These are phyloP conservation scores for Jackrogersella multiformis DNA, from an alignment of 495 filamentous ascomycete genomes.

Conservation along the genomic window DNA sequence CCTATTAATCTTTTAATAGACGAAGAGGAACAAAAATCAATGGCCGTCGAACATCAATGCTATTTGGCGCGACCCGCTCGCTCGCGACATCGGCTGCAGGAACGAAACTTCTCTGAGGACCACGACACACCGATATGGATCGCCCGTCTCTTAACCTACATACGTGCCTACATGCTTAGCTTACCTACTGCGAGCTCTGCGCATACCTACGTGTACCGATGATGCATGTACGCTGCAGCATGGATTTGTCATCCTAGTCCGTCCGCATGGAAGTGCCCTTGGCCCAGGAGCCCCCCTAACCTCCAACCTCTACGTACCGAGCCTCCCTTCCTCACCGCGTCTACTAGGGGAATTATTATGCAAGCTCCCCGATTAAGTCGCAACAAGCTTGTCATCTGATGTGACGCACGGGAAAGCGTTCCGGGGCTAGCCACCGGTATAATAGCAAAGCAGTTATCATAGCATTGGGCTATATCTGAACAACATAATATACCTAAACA, in stretches of 20 bases:
- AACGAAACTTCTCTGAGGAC: constrained; percentile 24
- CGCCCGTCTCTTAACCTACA: constrained; percentile 7
- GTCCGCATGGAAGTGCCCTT: too few species aligned
- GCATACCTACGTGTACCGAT: not conserved
- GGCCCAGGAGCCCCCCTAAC: constrained; percentile 16
- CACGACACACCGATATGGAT: constrained; percentile 29
- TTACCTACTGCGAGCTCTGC: not conserved
- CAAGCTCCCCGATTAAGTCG: constrained; percentile 18
- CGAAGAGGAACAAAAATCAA: not conserved
- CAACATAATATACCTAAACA: constrained; percentile 40
- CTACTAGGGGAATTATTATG: constrained; percentile 6
- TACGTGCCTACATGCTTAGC: constrained; percentile 14
- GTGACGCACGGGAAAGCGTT: constrained; percentile 33
- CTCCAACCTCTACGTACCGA: constrained; percentile 19
- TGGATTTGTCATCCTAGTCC: constrained; percentile 35
- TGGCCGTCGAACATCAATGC: too few species aligned
- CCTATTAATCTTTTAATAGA: constrained; percentile 13
- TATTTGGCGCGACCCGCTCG: constrained; percentile 29
- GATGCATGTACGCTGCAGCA: not conserved
- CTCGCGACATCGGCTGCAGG: constrained; percentile 45
- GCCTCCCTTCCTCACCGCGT: constrained; percentile 37
- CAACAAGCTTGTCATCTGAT: constrained; percentile 35
- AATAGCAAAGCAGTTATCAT: constrained; percentile 29
- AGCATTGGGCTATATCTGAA: constrained; percentile 29
- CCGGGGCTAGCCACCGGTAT: not conserved